Evolutionary conservation across 176 grass and related monocot species (phyloP), one percentile per base, ranked within the genome.

Genomic region (Ensete ventricosum): DNA sequence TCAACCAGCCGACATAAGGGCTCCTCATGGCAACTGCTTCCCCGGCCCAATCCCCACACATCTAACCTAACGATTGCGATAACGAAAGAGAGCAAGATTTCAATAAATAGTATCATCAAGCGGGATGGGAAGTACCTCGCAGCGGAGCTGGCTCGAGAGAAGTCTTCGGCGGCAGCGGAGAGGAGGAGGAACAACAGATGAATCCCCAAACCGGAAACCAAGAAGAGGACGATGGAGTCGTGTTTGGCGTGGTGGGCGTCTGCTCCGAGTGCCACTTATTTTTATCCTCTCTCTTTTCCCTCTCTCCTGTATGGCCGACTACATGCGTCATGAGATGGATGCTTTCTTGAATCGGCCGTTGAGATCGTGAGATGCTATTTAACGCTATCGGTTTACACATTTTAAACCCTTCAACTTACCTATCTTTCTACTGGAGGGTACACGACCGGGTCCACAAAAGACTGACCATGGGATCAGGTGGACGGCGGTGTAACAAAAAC

Each of bases 381-480:
- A 55, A 16, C 14, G 5, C 54, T 54, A 14, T 54, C 13, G 53
- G 9, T 54, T 54, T 14, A 43, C 4, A 0, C 0, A 6, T 0
- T 0, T 0, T 6, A 6, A 6, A 43, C 34, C 4, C 34, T 43
- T 6, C 0, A 0, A 5, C 0, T 0, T 43, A 43, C 34, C 34
- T 43, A 43, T 43, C 34, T 43, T 43, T 43, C 4, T 5, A 43
- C 34, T 43, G 34, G 34, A 4, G 6, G 34, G 5, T 54, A 54
- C 53, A 14, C 11, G 0, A 54, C 0, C 2, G 53, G 13, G 53
- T 54, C 53, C 13, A 54, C 53, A 55, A 55, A 16, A 14, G 10
- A 14, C 34, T 55, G 17, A 19, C 54, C 57, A 1, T 60, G 13
- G 57, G 0, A 8, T 7, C 14, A 0, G 16, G 57, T 60, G 1